phyloP scores from a whole-genome alignment of 352 stramenopile genomes.

The Globisporangium irregulare region DNA sequence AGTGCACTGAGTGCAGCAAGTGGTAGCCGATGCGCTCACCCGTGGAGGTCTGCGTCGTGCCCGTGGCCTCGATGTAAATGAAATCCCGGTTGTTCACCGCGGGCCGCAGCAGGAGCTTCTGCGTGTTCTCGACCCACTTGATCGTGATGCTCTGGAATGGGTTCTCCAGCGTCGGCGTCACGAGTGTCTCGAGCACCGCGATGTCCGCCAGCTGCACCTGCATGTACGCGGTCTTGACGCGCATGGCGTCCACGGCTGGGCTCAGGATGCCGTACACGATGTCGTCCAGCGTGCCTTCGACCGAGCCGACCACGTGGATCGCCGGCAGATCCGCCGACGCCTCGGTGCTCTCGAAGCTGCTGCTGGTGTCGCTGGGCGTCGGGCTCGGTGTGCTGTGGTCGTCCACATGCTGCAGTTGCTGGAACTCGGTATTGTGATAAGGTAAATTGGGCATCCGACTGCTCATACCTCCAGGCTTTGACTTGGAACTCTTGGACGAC shows the following conservation, averaged over 20 bases:
- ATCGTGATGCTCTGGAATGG: constrained; percentile 34
- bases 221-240: constrained; percentile 35
- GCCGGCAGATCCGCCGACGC: constrained; percentile 19
- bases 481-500: not conserved
- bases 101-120: constrained; percentile 25
- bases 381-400: not conserved
- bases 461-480: not conserved
- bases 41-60: constrained; percentile 16
- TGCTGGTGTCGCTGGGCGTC: not conserved
- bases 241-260: constrained; percentile 32
- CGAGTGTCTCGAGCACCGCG: constrained; percentile 37
- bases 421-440: not conserved
- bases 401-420: not conserved
- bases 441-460: not conserved
- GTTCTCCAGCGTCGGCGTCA: constrained; percentile 21
- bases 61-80: constrained; percentile 30
- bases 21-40: constrained; percentile 35
- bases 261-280: constrained; percentile 34
- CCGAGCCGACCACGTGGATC: constrained; percentile 30
- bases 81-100: constrained; percentile 31
- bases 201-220: constrained; percentile 37
- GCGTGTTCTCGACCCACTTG: constrained; percentile 34
- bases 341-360: constrained; percentile 6
- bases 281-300: constrained; percentile 38
- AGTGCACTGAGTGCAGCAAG: constrained; percentile 35